Evolutionary conservation across 768 basidiomycete species (phyloP).

Genomic region (Omphalotus guepiniiformis): DNA sequence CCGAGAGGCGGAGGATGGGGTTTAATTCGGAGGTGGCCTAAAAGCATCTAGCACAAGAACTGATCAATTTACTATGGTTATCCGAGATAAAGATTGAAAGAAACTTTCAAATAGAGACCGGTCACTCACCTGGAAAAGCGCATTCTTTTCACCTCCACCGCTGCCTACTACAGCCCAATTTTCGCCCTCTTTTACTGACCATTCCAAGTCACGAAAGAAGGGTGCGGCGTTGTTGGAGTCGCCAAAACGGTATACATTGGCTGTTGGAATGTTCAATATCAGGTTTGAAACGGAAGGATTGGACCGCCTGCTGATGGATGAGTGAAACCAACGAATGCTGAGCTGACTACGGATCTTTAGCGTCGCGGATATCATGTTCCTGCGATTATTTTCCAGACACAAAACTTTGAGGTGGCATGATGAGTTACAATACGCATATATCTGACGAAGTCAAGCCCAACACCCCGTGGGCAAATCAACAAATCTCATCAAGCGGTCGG

Average conservation of each 20-base stretch:
- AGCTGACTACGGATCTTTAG: too few relatives aligned
- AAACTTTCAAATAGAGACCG: background rate
- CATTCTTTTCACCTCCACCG: constrained; percentile 52
- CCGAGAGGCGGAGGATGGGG: constrained; percentile 56
- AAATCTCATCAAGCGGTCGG: too few relatives aligned
- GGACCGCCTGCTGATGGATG: too few relatives aligned
- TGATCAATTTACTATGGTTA: background rate
- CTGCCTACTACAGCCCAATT: constrained; percentile 76
- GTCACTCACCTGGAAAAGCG: constrained; percentile 57
- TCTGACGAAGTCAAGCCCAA: too few relatives aligned
- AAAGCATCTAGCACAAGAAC: constrained; percentile 45
- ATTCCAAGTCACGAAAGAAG: constrained; percentile 48
- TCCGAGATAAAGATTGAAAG: background rate
- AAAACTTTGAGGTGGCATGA: too few relatives aligned
- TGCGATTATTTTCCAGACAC: too few relatives aligned
- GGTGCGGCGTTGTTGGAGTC: constrained; percentile 41
- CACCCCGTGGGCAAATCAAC: too few relatives aligned
- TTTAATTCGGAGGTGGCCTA: constrained; percentile 66
- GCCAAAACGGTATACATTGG: constrained; percentile 58
- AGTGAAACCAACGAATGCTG: too few relatives aligned
- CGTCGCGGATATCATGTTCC: too few relatives aligned
- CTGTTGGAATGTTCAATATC: constrained; percentile 35
- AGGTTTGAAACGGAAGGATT: too few relatives aligned
- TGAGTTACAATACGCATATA: too few relatives aligned
- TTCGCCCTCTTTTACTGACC: constrained; percentile 59